Evolutionary conservation across 1,284 basidiomycete species (phyloP).

Genomic region (Apiotrichum porosum): DNA sequence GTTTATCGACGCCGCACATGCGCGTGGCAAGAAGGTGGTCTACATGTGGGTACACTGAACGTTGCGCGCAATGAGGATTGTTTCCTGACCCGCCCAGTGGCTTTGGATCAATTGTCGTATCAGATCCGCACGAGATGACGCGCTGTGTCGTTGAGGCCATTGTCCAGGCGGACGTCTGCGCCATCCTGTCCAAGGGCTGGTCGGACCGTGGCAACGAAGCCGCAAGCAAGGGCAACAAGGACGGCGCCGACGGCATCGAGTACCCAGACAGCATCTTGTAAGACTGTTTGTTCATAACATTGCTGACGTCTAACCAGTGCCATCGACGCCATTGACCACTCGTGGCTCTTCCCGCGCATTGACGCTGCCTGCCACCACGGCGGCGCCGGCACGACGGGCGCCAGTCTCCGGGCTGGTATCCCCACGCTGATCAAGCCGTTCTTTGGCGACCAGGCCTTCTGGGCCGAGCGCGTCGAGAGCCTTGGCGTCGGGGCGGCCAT

Average conservation of each 20-base stretch:
- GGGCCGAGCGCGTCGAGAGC: constrained; percentile 90
- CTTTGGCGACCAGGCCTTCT: constrained; percentile 97
- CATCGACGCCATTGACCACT: constrained; percentile 86
- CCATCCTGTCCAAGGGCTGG: constrained; percentile 96
- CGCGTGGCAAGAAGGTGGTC: constrained; percentile 77
- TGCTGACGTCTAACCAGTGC: constrained; percentile 36
- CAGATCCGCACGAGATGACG: constrained; percentile 88
- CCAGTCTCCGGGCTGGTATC: constrained; percentile 63
- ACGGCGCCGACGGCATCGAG: constrained; percentile 48
- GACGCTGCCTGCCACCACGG: constrained; percentile 97
- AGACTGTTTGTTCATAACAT: neutral
- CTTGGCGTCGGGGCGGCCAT: constrained; percentile 83
- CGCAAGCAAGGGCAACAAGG: too few relatives aligned
- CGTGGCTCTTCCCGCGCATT: constrained; percentile 91
- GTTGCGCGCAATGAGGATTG: too few relatives aligned
- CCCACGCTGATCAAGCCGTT: constrained; percentile 96
- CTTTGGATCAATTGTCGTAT: constrained; percentile 97
- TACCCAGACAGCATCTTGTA: constrained; percentile 67
- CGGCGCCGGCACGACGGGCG: constrained; percentile 92
- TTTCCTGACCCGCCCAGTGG: constrained; percentile 53
- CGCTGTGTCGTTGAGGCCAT: constrained; percentile 84
- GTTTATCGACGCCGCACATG: constrained; percentile 75
- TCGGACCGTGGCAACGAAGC: constrained; percentile 86
- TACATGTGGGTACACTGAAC: constrained; percentile 59
- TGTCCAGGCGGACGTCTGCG: constrained; percentile 73